phyloP scores from a whole-genome alignment of 495 filamentous ascomycete species.

The Neurospora sp. region DNA sequence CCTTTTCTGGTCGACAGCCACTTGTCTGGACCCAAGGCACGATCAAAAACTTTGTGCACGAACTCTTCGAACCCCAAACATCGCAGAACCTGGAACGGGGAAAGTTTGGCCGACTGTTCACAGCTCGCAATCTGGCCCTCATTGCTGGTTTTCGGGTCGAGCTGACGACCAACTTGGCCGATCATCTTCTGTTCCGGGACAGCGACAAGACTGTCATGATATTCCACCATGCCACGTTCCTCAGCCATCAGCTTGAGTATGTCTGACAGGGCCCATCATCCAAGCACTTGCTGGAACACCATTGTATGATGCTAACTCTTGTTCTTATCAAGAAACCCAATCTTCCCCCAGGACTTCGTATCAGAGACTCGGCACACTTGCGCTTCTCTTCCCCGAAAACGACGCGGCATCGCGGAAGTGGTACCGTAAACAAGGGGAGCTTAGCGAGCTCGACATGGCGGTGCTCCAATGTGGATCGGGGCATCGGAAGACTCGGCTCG shows the following conservation, averaged over 20 bases:
- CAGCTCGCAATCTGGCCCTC: slow-evolving; percentile 5
- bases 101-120: slow-evolving; percentile 9
- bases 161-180: slow-evolving; percentile 32
- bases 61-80: neutral
- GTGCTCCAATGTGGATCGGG: neutral
- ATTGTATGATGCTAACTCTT: neutral
- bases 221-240: slow-evolving; percentile 32
- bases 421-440: neutral
- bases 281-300: neutral
- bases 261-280: neutral
- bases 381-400: slow-evolving; percentile 34
- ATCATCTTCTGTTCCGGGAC: slow-evolving; percentile 33
- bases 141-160: slow-evolving; percentile 30
- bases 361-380: slow-evolving; percentile 35
- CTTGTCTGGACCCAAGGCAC: slow-evolving; percentile 1
- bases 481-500: slow-evolving; percentile 12
- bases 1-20: neutral
- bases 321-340: neutral
- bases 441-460: neutral
- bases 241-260: slow-evolving; percentile 13
- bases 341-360: slow-evolving; percentile 24
- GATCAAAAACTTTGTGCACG: neutral
- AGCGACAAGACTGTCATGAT: slow-evolving; percentile 28
- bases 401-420: slow-evolving; percentile 15
- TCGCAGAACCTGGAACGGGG: neutral